These are phyloP conservation scores for Cryphonectria radicalis DNA, from an alignment of 2,329 filamentous ascomycete species.

Conservation along the genomic window DNA sequence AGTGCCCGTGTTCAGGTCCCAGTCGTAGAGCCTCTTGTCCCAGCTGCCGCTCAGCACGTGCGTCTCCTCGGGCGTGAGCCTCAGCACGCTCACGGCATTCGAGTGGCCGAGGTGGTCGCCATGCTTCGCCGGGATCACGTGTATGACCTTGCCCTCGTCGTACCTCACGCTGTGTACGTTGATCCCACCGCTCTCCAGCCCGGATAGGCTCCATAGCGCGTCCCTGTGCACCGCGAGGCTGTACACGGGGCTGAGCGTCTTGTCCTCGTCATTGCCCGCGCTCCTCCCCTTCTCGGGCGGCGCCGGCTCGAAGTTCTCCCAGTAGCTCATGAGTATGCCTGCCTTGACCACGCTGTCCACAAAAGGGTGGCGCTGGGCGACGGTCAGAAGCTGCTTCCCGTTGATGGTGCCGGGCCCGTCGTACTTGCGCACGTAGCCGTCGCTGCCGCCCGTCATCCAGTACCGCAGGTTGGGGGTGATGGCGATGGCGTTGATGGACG, in stretches of 20 bases:
- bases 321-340: slow-evolving; percentile 92
- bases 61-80: slow-evolving; percentile 80
- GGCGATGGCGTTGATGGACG: slow-evolving; percentile 90
- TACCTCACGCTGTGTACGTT: slow-evolving; percentile 93
- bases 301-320: slow-evolving; percentile 89
- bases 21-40: slow-evolving; percentile 94
- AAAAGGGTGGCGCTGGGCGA: slow-evolving; percentile 94
- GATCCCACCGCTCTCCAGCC: slow-evolving; percentile 87
- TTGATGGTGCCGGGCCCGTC: slow-evolving; percentile 96
- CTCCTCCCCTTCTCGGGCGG: slow-evolving; percentile 38
- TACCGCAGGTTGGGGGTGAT: slow-evolving; percentile 93
- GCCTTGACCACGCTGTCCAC: slow-evolving; percentile 97
- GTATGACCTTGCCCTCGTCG: slow-evolving; percentile 90
- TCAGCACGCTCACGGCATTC: slow-evolving; percentile 88
- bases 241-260: slow-evolving; percentile 85
- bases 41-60: slow-evolving; percentile 91
- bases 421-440: slow-evolving; percentile 96
- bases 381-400: slow-evolving; percentile 88
- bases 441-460: slow-evolving; percentile 91
- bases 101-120: slow-evolving; percentile 58
- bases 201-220: slow-evolving; percentile 88
- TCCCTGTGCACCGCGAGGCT: slow-evolving; percentile 89
- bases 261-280: slow-evolving; percentile 55
- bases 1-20: slow-evolving; percentile 89
- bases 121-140: slow-evolving; percentile 66